Base-by-base conservation (phyloP, 2,329 filamentous ascomycete genomes). In the Epichloe amarillans region DNA sequence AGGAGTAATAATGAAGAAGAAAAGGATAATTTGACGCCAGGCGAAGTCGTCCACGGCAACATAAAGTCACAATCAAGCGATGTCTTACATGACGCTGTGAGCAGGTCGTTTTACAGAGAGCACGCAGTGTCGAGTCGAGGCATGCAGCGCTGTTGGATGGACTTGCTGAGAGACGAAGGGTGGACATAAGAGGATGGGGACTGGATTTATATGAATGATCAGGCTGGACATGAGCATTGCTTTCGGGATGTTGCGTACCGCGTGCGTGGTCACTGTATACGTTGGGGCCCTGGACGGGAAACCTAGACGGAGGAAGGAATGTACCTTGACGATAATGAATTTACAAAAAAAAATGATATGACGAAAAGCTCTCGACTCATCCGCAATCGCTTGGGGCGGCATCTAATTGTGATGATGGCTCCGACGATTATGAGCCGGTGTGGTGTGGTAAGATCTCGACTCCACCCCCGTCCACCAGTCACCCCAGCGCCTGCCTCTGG, bases 1-100 rank as follows among this genome's bases (percentile, higher is more conserved):
- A 69, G 23, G 66, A 69, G 57, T 69, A 67, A 30, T 11, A 10
- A 30, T 4, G 57, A 56, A 15, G 38, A 23, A 40, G 23, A 15
- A 19, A 11, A 30, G 33, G 23, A 15, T 39, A 30, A 8, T 3
- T 12, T 44, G 26, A 30, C 26, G 26, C 19, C 8, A 43, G 42
- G 6, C 3, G 17, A 11, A 45, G 17, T 19, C 11, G 10, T 11
- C 2, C 53, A 54, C 41, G 44, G 51, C 49, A 57, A 42, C 50
- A 54, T 52, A 49, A 51, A 52, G 48, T 53, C 53, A 30, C 26
- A 30, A 30, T 10, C 26, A 30, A 30, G 8, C 26, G 8, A 49
- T 56, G 49, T 52, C 54, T 55, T 53, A 51, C 50, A 50, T 17
- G n/a, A 39, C 37, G 17, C 6, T 51, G 44, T 48, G 42, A 36